A percentile compares a stretch with the other conserved stretches of the same genome.
Evolutionary conservation across 495 filamentous ascomycete species (phyloP).

Genomic region (Achaetomiella virescens): DNA sequence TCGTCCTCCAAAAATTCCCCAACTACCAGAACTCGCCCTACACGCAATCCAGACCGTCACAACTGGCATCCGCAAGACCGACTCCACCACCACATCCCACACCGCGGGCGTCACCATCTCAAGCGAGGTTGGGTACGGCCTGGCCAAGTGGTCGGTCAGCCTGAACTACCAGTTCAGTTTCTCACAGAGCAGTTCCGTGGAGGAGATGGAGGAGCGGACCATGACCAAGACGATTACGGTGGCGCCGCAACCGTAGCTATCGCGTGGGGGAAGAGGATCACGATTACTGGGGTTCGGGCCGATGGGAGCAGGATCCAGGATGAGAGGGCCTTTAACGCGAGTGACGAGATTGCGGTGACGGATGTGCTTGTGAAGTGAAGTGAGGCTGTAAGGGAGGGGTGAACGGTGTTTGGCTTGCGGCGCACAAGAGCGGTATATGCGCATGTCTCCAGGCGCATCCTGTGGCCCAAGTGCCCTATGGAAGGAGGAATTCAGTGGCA

Average conservation of each 20-base stretch:
- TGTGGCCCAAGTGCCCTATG: too few species aligned
- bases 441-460: too few species aligned
- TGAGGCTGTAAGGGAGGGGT: too few species aligned
- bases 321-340: neutral
- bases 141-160: slow-evolving; percentile 2
- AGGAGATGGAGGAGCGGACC: neutral
- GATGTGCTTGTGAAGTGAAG: neutral
- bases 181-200: neutral
- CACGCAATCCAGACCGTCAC: neutral
- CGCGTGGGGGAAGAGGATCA: neutral
- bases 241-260: neutral
- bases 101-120: neutral
- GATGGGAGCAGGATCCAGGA: neutral
- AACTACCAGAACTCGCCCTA: slow-evolving; percentile 1
- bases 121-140: neutral
- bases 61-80: neutral
- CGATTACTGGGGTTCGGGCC: neutral
- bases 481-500: too few species aligned
- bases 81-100: neutral
- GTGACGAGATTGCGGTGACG: neutral
- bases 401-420: too few species aligned
- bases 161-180: neutral
- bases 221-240: neutral
- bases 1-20: neutral
- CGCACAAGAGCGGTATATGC: too few species aligned